These are phyloP conservation scores for Xylaria telfairii DNA, from an alignment of 495 filamentous ascomycete species.

Conservation along the genomic window DNA sequence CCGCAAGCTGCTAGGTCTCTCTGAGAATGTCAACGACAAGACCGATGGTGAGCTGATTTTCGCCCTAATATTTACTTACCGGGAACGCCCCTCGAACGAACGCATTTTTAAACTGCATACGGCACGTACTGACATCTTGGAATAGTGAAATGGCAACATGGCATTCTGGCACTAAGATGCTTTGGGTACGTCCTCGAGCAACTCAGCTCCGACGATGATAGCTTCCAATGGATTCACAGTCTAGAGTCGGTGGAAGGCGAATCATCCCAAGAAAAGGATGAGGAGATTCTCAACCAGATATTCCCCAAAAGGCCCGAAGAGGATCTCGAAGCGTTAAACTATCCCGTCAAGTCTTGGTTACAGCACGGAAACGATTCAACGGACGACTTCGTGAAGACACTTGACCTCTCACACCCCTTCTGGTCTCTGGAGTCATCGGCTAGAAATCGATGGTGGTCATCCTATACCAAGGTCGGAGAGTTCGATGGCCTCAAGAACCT, in stretches of 20 bases:
- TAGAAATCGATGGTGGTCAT: background rate
- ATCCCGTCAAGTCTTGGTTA: background rate
- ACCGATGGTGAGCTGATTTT: too few relatives aligned
- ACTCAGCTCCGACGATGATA: background rate
- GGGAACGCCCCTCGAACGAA: too few relatives aligned
- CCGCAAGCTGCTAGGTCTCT: background rate
- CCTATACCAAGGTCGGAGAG: background rate
- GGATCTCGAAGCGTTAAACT: background rate
- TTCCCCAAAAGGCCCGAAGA: background rate
- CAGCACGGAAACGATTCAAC: background rate
- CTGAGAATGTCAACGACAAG: background rate
- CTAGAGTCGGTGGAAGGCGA: background rate
- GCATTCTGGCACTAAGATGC: background rate
- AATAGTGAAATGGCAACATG: constrained; percentile 1
- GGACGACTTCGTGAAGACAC: background rate
- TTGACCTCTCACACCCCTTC: background rate
- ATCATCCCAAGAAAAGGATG: background rate
- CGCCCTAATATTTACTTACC: too few relatives aligned
- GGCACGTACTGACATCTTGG: too few relatives aligned
- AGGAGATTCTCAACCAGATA: background rate
- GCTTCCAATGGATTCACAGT: background rate
- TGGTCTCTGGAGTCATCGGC: background rate
- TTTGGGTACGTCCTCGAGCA: background rate
- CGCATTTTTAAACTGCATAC: too few relatives aligned
- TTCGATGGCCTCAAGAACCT: background rate